Percentiles rank a stretch among this genome's conserved stretches.
phyloP scores from a whole-genome alignment of 345 rosid genomes.

The Camelina sativa region DNA sequence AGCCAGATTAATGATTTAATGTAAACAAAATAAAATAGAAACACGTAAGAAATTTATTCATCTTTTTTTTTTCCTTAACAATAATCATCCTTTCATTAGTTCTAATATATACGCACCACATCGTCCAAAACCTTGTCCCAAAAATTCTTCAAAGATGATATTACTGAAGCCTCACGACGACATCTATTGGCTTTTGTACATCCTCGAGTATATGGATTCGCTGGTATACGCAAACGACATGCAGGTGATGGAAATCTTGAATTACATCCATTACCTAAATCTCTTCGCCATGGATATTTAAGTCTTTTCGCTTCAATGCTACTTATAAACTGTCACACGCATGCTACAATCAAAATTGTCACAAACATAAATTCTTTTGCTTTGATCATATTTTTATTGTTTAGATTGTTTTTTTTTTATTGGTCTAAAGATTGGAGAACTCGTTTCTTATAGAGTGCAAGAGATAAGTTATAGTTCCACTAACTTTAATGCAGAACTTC shows the following conservation, averaged over 20 bases:
- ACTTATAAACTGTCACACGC: constrained; percentile 7
- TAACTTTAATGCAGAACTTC: no score
- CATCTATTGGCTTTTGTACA: no score
- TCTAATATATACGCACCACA: no score
- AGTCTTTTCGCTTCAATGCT: neutral
- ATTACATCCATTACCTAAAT: neutral
- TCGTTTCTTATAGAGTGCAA: neutral
- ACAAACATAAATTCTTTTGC: constrained; percentile 17
- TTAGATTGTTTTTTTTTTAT: neutral
- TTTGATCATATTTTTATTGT: neutral
- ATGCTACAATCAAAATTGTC: neutral
- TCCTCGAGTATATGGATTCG: neutral
- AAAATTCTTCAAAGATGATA: no score
- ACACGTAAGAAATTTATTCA: no score
- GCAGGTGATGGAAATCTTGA: neutral
- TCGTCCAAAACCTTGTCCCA: no score
- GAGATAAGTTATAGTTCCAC: no score
- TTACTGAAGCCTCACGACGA: no score
- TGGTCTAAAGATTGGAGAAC: neutral
- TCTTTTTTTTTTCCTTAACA: no score
- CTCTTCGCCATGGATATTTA: neutral
- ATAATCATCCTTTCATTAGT: no score
- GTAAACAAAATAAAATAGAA: no score
- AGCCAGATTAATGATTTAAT: no score
- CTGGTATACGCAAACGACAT: neutral